Evolutionary conservation across 306 rosid species (phyloP).

Genomic region (Dryas octopetala): DNA sequence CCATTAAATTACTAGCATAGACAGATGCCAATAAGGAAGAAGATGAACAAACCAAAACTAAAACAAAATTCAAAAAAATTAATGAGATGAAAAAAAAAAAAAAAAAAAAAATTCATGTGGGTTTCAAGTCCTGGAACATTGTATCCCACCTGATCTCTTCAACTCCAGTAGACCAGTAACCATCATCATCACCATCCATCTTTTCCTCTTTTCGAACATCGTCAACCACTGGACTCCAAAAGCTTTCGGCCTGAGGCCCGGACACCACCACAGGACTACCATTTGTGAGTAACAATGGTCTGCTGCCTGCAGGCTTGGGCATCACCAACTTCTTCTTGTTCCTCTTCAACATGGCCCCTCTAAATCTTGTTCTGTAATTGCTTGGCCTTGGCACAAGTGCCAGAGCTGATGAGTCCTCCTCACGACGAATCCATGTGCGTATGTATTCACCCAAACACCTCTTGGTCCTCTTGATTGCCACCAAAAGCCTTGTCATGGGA

Average conservation of each 20-base stretch:
- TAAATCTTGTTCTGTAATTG: conserved; percentile 44
- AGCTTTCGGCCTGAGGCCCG: conserved; percentile 35
- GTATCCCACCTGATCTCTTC: conserved; percentile 92
- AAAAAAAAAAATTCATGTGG: conserved; percentile 43
- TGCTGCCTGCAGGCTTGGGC: conserved; percentile 50
- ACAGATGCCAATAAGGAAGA: conserved; percentile 9
- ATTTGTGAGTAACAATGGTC: conserved; percentile 50
- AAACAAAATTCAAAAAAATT: not conserved
- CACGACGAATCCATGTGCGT: conserved; percentile 33
- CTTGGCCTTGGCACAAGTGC: conserved; percentile 63
- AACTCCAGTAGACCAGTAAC: conserved; percentile 67
- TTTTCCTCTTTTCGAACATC: conserved; percentile 46
- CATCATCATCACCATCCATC: conserved; percentile 41
- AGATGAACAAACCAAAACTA: not conserved
- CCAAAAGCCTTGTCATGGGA: conserved; percentile 47
- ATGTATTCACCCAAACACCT: conserved; percentile 51
- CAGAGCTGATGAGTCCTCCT: conserved; percentile 57
- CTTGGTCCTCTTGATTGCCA: conserved; percentile 69
- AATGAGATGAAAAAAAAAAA: no score
- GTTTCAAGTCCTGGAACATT: conserved; percentile 87
- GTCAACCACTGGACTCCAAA: conserved; percentile 54
- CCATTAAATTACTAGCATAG: conserved; percentile 37
- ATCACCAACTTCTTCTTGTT: conserved; percentile 41
- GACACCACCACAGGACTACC: conserved; percentile 43
- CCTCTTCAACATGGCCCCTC: conserved; percentile 60